These are phyloP conservation scores for Hyphopichia burtonii DNA, from an alignment of 1,139 yeast species.

Conservation along the genomic window DNA sequence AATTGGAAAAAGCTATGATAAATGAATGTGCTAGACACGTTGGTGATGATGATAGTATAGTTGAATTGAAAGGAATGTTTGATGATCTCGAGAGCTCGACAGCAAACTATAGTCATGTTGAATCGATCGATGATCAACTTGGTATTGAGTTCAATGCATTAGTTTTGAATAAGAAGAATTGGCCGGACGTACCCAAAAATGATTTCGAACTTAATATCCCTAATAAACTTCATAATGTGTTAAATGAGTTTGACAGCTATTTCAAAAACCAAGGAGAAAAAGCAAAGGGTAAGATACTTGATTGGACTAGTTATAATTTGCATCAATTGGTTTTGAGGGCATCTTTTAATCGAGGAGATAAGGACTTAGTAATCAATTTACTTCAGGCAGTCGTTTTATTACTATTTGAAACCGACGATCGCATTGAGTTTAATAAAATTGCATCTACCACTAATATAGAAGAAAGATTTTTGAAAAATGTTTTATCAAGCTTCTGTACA, in stretches of 20 bases:
- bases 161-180: conserved; percentile 32
- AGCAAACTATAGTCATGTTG: conserved; percentile 13
- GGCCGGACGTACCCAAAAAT: conserved; percentile 44
- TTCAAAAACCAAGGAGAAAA: conserved; percentile 17
- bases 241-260: conserved; percentile 15
- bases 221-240: conserved; percentile 8
- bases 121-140: conserved; percentile 5
- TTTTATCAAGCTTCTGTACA: conserved; percentile 28
- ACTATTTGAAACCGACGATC: conserved; percentile 25
- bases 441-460: conserved; percentile 24
- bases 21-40: conserved; percentile 22
- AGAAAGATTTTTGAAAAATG: conserved; percentile 21
- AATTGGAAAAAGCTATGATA: conserved; percentile 25
- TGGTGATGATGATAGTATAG: conserved; percentile 35
- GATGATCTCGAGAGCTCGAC: conserved; percentile 27
- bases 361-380: conserved; percentile 36
- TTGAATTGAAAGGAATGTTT: conserved; percentile 33
- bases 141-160: conserved; percentile 30
- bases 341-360: conserved; percentile 27
- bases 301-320: conserved; percentile 30
- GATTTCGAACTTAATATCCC: conserved; percentile 21
- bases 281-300: conserved; percentile 20
- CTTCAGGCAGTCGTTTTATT: conserved; percentile 38
- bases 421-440: conserved; percentile 18
- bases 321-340: conserved; percentile 35